These are phyloP conservation scores for Fomitopsis pinicola DNA, from an alignment of 1,284 basidiomycete genomes.

Conservation along the genomic window DNA sequence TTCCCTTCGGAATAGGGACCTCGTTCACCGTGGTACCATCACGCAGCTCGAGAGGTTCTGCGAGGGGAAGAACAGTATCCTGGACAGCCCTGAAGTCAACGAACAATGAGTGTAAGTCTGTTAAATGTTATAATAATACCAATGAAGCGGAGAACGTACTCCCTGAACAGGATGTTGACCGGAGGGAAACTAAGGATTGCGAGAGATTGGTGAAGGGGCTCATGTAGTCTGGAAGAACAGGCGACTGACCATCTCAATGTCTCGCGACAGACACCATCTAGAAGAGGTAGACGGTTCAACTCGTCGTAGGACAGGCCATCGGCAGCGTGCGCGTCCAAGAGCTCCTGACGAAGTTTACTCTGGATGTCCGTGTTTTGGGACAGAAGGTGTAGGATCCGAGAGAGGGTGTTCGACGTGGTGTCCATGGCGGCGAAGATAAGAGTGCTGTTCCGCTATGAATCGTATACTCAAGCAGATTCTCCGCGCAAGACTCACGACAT, in stretches of 20 bases:
- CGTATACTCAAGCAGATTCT: too few species aligned
- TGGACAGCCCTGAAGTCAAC: background rate
- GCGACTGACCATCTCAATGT: conserved; percentile 18
- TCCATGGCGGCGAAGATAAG: conserved; percentile 21
- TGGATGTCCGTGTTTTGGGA: conserved; percentile 16
- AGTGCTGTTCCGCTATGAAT: background rate
- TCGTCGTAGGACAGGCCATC: conserved; percentile 17
- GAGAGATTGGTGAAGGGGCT: background rate
- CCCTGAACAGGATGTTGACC: too few species aligned
- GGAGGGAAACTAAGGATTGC: too few species aligned
- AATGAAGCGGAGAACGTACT: too few species aligned
- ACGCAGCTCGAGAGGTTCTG: conserved; percentile 6
- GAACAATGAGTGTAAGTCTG: too few species aligned
- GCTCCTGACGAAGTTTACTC: conserved; percentile 16
- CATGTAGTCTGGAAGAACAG: background rate
- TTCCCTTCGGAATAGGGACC: background rate
- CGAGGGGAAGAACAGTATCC: conserved; percentile 12
- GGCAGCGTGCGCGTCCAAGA: conserved; percentile 11
- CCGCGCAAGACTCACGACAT: conserved; percentile 23
- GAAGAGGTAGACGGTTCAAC: conserved; percentile 16
- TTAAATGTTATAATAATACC: too few species aligned
- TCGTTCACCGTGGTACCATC: conserved; percentile 14
- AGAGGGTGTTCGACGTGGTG: conserved; percentile 20
- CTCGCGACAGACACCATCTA: conserved; percentile 22
- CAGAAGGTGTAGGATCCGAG: conserved; percentile 15